Evolutionary conservation across 2,329 filamentous ascomycete genomes (phyloP).

Genomic region (Cercospora sp.): DNA sequence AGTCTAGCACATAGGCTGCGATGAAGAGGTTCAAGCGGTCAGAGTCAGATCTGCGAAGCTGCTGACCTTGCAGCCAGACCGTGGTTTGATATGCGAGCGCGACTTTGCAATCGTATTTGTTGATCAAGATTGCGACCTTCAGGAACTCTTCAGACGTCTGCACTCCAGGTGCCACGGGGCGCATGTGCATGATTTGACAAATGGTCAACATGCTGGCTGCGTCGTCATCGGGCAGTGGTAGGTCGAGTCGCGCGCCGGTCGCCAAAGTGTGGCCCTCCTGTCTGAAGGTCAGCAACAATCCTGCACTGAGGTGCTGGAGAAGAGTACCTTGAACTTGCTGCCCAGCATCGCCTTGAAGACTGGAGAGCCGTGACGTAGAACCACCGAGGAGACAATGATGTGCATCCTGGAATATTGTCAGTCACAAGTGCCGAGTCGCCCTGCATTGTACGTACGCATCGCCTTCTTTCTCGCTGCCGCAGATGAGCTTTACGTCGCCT

Average conservation of each 20-base stretch:
- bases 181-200: neutral
- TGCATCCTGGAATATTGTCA: neutral
- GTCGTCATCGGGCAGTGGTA: neutral
- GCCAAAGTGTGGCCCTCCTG: neutral
- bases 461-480: neutral
- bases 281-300: neutral
- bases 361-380: conserved; percentile 14
- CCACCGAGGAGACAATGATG: conserved; percentile 8
- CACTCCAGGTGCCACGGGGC: neutral
- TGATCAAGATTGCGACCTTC: neutral
- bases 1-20: neutral
- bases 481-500: conserved; percentile 27
- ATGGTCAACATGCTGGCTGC: neutral
- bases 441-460: neutral
- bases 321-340: conserved; percentile 5
- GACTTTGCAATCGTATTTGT: neutral
- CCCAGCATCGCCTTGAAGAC: conserved; percentile 23
- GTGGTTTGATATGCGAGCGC: neutral
- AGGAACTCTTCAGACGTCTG: neutral
- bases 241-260: neutral
- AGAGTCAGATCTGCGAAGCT: neutral
- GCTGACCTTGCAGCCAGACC: neutral
- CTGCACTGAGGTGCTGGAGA: too few relatives aligned
- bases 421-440: neutral
- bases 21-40: neutral